Percentiles rank a stretch among this genome's conserved stretches.
Evolutionary conservation across 179 eudicot species (phyloP).

Genomic region (Corrigiola litoralis): DNA sequence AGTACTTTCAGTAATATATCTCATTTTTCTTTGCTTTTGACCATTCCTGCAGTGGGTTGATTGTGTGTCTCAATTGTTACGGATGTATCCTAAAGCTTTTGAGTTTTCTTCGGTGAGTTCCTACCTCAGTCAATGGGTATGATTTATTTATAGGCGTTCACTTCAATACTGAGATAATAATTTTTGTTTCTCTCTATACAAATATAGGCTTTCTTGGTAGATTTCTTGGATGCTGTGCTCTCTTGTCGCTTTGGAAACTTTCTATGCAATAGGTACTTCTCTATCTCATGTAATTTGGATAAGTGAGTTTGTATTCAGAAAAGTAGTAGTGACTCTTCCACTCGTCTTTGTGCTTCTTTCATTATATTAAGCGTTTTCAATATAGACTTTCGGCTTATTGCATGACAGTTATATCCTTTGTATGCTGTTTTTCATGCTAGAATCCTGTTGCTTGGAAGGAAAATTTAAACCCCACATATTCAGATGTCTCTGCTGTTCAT

Average conservation of each 20-base stretch:
- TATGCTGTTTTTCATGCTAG: too few species aligned
- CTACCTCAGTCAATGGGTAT: not conserved
- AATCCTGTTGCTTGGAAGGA: too few species aligned
- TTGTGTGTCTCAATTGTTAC: slow-evolving; percentile 86
- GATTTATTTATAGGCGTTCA: too few species aligned
- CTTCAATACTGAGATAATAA: too few species aligned
- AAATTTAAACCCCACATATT: too few species aligned
- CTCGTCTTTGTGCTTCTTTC: too few species aligned
- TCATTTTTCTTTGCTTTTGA: slow-evolving; percentile 14
- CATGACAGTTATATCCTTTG: too few species aligned
- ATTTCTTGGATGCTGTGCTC: slow-evolving; percentile 76
- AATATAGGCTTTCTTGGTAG: slow-evolving; percentile 76
- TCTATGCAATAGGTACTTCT: slow-evolving; percentile 83
- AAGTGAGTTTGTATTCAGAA: slow-evolving; percentile 1
- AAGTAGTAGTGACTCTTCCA: too few species aligned
- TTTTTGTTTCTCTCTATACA: not conserved
- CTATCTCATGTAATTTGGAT: not conserved
- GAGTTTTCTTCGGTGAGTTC: slow-evolving; percentile 85
- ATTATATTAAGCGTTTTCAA: too few species aligned
- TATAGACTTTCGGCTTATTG: too few species aligned
- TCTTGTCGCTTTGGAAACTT: slow-evolving; percentile 98
- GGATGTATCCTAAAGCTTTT: slow-evolving; percentile 96
- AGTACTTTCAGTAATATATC: not conserved
- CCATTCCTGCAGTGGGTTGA: slow-evolving; percentile 84
- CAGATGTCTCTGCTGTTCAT: too few species aligned